A percentile compares a stretch with the other conserved stretches of the same genome.
Evolutionary conservation across 2,329 filamentous ascomycete genomes (phyloP).

Genomic region (Trichoderma brevicompactum): DNA sequence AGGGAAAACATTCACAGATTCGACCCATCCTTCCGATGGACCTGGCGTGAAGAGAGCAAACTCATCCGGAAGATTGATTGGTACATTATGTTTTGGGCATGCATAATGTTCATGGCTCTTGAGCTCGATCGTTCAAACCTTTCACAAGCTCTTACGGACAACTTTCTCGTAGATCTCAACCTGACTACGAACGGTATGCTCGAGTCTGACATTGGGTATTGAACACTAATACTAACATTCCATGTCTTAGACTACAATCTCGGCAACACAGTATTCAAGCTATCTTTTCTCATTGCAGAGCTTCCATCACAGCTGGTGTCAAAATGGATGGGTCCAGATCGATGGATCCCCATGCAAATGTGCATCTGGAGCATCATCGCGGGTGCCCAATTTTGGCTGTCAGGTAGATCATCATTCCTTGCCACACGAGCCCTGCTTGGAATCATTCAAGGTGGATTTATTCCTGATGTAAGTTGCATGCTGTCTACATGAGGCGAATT

Average conservation of each 20-base stretch:
- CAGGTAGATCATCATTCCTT: slow-evolving; percentile 46
- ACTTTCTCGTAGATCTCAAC: slow-evolving; percentile 50
- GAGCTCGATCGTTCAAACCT: slow-evolving; percentile 56
- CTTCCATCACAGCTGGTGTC: slow-evolving; percentile 64
- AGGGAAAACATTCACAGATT: slow-evolving; percentile 61
- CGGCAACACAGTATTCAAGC: slow-evolving; percentile 41
- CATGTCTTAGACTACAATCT: slow-evolving; percentile 40
- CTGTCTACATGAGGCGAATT: accelerated
- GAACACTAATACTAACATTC: not conserved
- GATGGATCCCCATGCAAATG: slow-evolving; percentile 65
- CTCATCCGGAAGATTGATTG: slow-evolving; percentile 54
- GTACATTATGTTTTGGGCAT: slow-evolving; percentile 44
- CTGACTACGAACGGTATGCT: slow-evolving; percentile 42
- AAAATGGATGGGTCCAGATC: slow-evolving; percentile 62
- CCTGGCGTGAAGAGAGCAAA: slow-evolving; percentile 57
- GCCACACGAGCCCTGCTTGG: slow-evolving; percentile 46
- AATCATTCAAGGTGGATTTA: slow-evolving; percentile 52
- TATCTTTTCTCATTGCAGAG: slow-evolving; percentile 42
- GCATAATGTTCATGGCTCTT: slow-evolving; percentile 57
- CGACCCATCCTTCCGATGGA: slow-evolving; percentile 61
- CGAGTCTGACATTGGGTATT: not conserved
- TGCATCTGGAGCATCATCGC: slow-evolving; percentile 60
- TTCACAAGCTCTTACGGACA: slow-evolving; percentile 52
- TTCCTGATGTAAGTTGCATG: slow-evolving; percentile 45
- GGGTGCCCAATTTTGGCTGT: slow-evolving; percentile 50